Evolutionary conservation across 495 filamentous ascomycete genomes (phyloP), one percentile per base, ranked within the genome.

Genomic region (Durotheca rogersii): DNA sequence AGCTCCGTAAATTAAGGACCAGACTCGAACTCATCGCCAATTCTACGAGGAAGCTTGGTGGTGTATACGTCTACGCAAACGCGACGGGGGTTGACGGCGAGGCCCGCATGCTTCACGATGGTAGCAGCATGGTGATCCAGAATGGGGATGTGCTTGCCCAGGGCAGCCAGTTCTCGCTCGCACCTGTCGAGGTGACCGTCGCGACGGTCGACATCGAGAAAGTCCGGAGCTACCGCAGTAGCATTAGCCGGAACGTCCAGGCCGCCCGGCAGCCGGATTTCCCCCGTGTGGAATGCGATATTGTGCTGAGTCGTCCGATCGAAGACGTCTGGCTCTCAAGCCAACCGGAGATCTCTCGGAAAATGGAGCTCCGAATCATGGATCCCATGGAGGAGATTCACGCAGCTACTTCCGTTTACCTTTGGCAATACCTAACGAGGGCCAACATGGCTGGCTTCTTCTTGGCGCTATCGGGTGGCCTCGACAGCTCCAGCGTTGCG

Each of bases 371-470:
- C n/a, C n/a, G n/a, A n/a, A n/a, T n/a, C n/a, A n/a, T n/a, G n/a
- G n/a, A n/a, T n/a, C n/a, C n/a, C n/a, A n/a, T n/a, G n/a, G n/a
- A n/a, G n/a, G n/a, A n/a, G n/a, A n/a, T n/a, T n/a, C n/a, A n/a
- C n/a, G n/a, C n/a, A n/a, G n/a, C n/a, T n/a, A n/a, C n/a, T n/a
- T n/a, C n/a, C n/a, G n/a, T n/a, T n/a, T 96, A 82, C 73, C 69
- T 96, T 0, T 96, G 89, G 88, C 88, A 95, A 57, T 95, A 94
- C 50, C 78, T 94, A 1, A 73, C 87, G 2, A 64, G 88, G 40
- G 85, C 74, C 12, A 73, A 73, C 11, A 73, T 75, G 11, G 82
- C 80, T 3, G 82, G 84, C 1, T 88, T 79, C 45, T 56, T 77
- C 0, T 64, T 77, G 0, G 81, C 81, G n/a, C 73, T 84, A 1